Base-by-base conservation (phyloP, 805 yeast species). In the Candida wancherniae region DNA sequence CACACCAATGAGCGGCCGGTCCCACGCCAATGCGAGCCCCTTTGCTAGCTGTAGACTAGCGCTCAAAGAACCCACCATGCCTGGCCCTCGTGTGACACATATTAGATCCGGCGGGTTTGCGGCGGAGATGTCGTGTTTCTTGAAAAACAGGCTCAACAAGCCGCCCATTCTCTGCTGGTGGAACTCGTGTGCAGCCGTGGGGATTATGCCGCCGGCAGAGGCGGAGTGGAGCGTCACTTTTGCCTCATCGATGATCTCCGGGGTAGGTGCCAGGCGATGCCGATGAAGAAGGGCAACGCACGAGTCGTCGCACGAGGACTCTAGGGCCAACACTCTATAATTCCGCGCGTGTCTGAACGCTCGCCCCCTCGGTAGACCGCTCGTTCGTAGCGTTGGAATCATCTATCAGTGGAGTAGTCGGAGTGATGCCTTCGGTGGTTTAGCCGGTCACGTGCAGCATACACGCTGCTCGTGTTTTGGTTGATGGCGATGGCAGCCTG, bases 71-170 rank as follows among this genome's bases (percentile, higher is more conserved):
- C 97, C 96, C 6, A 78, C 73, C 96, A 92, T 86, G 0, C 98
- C 98, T 0, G 98, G 98, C 0, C 98, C 98, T 43, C 95, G 63
- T 0, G 98, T 92, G 4, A 81, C 95, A 54, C 95, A 83, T 1
- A 92, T 71, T 26, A 92, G 51, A 51, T 84, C 95, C 0, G 87
- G 85, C 1, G 64, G 63, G 16, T 43, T 46, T 0, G 14, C 7
- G 2, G 52, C 28, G 3, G 40, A 32, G 41, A 73, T 37, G 6
- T 47, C 54, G 45, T 64, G 57, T 27, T 47, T 58, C 0, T 16
- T 20, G 10, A 81, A 58, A 4, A 81, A 57, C 5, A 62, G 52
- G 10, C 53, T 34, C 0, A 82, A 76, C 20, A 81, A 51, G 0
- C 51, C 44, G 0, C 84, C 80, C 3, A 90, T 54, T 8, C 61